These are phyloP conservation scores for Nemania abortiva DNA, from an alignment of 2,329 filamentous ascomycete genomes.

Conservation along the genomic window DNA sequence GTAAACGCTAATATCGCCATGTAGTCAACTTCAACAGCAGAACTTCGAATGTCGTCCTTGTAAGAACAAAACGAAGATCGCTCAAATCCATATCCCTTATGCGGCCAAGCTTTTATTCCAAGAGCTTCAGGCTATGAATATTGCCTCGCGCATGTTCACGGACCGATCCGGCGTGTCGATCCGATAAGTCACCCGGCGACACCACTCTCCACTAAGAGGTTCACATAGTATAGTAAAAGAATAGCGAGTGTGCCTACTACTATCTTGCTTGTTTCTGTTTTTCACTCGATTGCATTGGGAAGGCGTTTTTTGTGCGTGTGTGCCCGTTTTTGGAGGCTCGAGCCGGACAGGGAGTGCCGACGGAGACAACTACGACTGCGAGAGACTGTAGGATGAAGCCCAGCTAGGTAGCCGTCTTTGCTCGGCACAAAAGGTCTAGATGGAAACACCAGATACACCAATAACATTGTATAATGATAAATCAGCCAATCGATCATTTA, in stretches of 20 bases:
- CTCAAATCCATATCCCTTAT: constrained; percentile 97
- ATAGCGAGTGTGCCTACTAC: not conserved
- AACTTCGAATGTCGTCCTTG: constrained; percentile 97
- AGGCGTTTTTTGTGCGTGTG: constrained; percentile 40
- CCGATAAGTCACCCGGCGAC: constrained; percentile 59
- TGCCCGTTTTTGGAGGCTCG: constrained; percentile 3
- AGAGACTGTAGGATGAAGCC: not conserved
- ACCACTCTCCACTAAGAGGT: not conserved
- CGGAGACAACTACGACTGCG: not conserved
- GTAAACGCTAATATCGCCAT: constrained; percentile 8
- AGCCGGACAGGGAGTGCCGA: constrained; percentile 1
- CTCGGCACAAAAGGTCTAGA: constrained; percentile 15
- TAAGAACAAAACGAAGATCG: constrained; percentile 99
- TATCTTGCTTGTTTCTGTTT: constrained; percentile 1
- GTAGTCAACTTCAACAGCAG: constrained; percentile 90
- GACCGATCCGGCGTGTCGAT: constrained; percentile 81
- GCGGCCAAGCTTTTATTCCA: constrained; percentile 98
- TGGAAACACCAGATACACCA: constrained; percentile 21
- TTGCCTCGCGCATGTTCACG: constrained; percentile 97
- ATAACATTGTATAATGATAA: constrained; percentile 35
- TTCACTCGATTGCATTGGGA: constrained; percentile 40
- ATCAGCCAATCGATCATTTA: not conserved
- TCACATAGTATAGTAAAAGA: not conserved
- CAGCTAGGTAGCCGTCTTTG: not conserved
- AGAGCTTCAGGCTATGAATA: constrained; percentile 98